Conservation (phyloP, 1,139 yeast genomes). For the Candida sanyaensis region DNA sequence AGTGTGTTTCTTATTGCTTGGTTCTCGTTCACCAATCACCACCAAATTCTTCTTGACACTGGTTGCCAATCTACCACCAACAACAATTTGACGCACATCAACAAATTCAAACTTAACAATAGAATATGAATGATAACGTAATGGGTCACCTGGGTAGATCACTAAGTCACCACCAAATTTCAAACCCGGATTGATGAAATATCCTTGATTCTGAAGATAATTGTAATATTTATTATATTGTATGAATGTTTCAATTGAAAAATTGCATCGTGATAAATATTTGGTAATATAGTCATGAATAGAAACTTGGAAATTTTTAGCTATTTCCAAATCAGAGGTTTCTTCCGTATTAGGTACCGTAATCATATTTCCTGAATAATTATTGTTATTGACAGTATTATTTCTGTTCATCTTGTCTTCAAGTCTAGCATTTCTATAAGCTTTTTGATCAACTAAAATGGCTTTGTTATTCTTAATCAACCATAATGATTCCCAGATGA, state of each 20-base stretch:
- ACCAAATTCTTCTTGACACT: conserved; percentile 89
- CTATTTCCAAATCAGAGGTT: conserved; percentile 10
- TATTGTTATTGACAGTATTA: neutral
- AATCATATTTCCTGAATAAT: conserved; percentile 9
- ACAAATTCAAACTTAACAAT: conserved; percentile 57
- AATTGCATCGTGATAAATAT: conserved; percentile 6
- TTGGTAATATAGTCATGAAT: conserved; percentile 10
- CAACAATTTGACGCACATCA: conserved; percentile 59
- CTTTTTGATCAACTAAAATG: conserved; percentile 31
- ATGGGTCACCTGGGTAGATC: conserved; percentile 94
- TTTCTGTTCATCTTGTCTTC: no score
- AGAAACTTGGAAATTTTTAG: conserved; percentile 7
- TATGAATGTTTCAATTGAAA: conserved; percentile 7
- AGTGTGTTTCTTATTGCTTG: conserved; percentile 22
- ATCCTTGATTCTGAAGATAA: conserved; percentile 48
- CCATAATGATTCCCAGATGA: conserved; percentile 75
- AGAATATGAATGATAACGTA: conserved; percentile 67
- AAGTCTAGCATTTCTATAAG: conserved; percentile 13
- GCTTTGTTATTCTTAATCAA: conserved; percentile 49
- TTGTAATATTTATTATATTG: conserved; percentile 24
- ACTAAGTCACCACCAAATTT: conserved; percentile 89
- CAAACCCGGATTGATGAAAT: conserved; percentile 76
- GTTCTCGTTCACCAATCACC: conserved; percentile 35
- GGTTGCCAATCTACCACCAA: conserved; percentile 89
- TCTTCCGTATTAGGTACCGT: conserved; percentile 11